Evolutionary conservation across 768 basidiomycete genomes (phyloP).

Genomic region (Trametes meyenii): DNA sequence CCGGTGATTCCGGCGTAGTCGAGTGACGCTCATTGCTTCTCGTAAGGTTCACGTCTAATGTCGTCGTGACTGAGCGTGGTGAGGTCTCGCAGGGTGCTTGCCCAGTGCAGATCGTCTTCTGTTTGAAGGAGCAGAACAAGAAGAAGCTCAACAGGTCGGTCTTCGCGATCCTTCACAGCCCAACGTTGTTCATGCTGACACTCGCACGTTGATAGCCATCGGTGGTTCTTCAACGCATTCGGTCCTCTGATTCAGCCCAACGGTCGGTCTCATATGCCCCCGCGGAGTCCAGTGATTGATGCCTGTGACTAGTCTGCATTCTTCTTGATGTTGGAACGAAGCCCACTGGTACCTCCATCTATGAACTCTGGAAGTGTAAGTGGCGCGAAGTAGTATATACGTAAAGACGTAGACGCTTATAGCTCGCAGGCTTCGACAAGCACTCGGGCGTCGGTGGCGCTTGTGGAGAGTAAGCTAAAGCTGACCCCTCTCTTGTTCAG

Average conservation of each 20-base stretch:
- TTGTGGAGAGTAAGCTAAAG: conserved; percentile 78
- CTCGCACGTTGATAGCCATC: conserved; percentile 51
- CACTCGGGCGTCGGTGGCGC: conserved; percentile 89
- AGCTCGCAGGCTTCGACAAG: conserved; percentile 65
- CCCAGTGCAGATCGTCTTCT: conserved; percentile 87
- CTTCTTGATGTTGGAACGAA: conserved; percentile 96
- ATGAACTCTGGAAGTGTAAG: conserved; percentile 93
- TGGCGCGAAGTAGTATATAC: background rate
- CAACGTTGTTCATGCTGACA: background rate
- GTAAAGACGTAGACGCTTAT: background rate
- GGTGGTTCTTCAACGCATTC: conserved; percentile 98
- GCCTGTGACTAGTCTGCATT: conserved; percentile 65
- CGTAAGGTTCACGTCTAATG: conserved; percentile 72
- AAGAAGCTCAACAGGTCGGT: conserved; percentile 81
- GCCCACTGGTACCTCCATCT: conserved; percentile 92
- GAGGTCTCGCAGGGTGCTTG: conserved; percentile 78
- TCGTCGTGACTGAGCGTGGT: conserved; percentile 76
- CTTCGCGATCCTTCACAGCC: background rate
- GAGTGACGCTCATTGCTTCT: background rate
- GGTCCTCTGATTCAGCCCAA: conserved; percentile 86
- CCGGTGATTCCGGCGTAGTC: conserved; percentile 8
- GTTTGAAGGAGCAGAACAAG: conserved; percentile 94
- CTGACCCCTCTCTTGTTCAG: background rate
- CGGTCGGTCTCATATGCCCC: conserved; percentile 43
- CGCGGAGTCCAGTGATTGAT: background rate